Conservation (phyloP, 2,329 filamentous ascomycete species). For the Calycina herbarum region DNA sequence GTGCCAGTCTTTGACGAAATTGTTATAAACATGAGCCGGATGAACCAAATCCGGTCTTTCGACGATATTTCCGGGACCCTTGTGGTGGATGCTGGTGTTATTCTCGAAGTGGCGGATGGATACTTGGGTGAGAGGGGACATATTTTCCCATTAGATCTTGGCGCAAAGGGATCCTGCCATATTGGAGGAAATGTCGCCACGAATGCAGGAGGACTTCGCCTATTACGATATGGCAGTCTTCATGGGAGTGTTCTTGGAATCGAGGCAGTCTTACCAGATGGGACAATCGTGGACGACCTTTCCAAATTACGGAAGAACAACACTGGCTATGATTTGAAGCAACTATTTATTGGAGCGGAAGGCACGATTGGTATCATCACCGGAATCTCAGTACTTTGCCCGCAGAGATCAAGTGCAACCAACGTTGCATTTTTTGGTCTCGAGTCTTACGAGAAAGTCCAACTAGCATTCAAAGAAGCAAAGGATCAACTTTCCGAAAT, state of each 20-base stretch:
- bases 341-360: conserved; percentile 93
- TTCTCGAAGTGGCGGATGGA: conserved; percentile 85
- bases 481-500: conserved; percentile 92
- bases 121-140: conserved; percentile 80
- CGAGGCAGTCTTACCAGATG: conserved; percentile 90
- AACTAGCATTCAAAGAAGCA: conserved; percentile 81
- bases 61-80: conserved; percentile 90
- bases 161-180: conserved; percentile 95
- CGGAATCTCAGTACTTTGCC: conserved; percentile 83
- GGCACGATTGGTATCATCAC: conserved; percentile 95
- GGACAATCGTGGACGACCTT: conserved; percentile 87
- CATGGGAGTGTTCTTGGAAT: conserved; percentile 91
- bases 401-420: conserved; percentile 80
- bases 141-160: conserved; percentile 95
- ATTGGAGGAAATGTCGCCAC: conserved; percentile 95
- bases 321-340: conserved; percentile 96
- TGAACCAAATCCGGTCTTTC: conserved; percentile 90
- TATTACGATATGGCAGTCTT: conserved; percentile 89
- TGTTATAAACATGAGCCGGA: conserved; percentile 82
- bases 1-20: conserved; percentile 99
- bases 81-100: conserved; percentile 86
- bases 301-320: conserved; percentile 94
- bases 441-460: conserved; percentile 85
- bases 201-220: conserved; percentile 87
- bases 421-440: conserved; percentile 96